Evolutionary conservation across 1,139 yeast genomes (phyloP), one percentile per base, ranked within the genome.

Genomic region (Taphrina communis): DNA sequence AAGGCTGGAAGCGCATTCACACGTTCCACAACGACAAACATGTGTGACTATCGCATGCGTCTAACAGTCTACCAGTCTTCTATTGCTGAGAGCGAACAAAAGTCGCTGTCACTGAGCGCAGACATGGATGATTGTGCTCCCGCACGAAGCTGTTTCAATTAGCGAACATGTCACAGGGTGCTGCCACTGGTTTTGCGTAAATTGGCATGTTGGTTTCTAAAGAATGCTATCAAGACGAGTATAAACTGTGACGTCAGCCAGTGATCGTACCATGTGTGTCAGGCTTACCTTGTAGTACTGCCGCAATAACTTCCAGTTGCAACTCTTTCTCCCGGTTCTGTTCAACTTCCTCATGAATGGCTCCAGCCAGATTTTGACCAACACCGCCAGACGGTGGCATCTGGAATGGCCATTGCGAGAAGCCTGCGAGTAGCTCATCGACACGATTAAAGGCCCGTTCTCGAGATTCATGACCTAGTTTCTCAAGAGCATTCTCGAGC

Each of bases 401-500:
- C 70, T 83, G 81, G 77, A 93, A 94, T n/a, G 99, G 99, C 79
- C 81, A 91, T 73, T 90, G 96, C 63, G 96, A 84, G 76, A 85
- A 94, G 75, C 90, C 95, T 66, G 83, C 84, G 73, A 94, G 83
- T 65, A 95, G 80, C 77, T 94, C 98, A 76, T 94, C 98, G 11
- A 97, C 97, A 75, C 97, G 85, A 5, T 91, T 87, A 78, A 93
- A 90, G 0, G 98, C 98, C 74, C 88, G 88, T 77, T 95, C 99
- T 75, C 98, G 86, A 73, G 88, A 90, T 74, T 92, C 97, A 77
- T 91, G 92, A 74, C 88, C 89, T 73, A 93, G 82, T 48, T 88
- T 84, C 65, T 88, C 83, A 70, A 93, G 82, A 6, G 92, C 96
- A 76, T 94, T 95, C 77, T 94, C 99, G 75, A 94, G 84, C 19